A percentile compares a stretch with the other conserved stretches of the same genome.
These are phyloP conservation scores for Pilasporangium apinafurcum DNA, from an alignment of 352 stramenopile species.

Conservation along the genomic window DNA sequence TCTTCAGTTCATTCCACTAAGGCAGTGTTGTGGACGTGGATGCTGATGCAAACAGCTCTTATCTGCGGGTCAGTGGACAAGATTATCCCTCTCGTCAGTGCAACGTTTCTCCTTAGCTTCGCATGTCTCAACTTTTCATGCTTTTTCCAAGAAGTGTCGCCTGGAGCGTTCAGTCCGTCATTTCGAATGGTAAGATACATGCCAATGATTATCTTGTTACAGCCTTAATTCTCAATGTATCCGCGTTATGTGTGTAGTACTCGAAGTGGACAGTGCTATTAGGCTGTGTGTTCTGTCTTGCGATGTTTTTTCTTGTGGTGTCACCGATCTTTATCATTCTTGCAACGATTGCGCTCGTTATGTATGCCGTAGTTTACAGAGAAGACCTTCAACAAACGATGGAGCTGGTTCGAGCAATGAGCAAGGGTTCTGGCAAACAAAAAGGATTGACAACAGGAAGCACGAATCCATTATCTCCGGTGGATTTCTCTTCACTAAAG, in stretches of 20 bases:
- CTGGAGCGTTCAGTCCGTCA: conserved; percentile 20
- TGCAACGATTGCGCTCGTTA: conserved; percentile 11
- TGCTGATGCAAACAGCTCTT: conserved; percentile 19
- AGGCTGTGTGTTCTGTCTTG: conserved; percentile 31
- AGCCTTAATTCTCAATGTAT: background rate
- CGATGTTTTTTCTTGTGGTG: conserved; percentile 36
- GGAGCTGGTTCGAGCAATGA: conserved; percentile 12
- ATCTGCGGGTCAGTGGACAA: conserved; percentile 31
- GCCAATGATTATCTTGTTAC: background rate
- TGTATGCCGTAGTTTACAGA: conserved; percentile 19
- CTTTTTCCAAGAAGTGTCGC: conserved; percentile 46
- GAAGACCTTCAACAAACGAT: conserved; percentile 15
- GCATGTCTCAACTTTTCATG: conserved; percentile 44
- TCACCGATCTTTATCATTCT: conserved; percentile 26
- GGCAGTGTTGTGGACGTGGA: conserved; percentile 13
- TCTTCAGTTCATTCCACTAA: background rate
- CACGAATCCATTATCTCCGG: no score
- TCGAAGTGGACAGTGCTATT: conserved; percentile 42
- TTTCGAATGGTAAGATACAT: conserved; percentile 33
- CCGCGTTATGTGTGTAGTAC: conserved; percentile 17
- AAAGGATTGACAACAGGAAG: no score
- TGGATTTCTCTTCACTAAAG: no score
- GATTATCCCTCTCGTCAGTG: conserved; percentile 32
- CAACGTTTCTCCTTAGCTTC: conserved; percentile 42
- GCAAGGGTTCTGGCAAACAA: conserved; percentile 1